Evolutionary conservation across 768 basidiomycete genomes (phyloP).

Genomic region (Pulveroboletus sp.): DNA sequence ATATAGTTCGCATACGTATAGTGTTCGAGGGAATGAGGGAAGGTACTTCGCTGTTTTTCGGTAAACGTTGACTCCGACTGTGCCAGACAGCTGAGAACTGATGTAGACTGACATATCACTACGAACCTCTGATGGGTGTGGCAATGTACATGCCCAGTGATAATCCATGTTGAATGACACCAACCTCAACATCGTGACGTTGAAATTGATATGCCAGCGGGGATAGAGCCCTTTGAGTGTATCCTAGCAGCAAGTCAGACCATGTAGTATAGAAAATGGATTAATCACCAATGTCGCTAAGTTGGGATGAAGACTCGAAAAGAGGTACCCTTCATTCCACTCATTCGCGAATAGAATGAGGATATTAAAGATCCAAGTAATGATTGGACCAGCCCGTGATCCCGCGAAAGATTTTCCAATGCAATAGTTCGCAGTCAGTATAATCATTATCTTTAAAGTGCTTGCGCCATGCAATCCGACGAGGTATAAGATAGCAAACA

Average conservation of each 20-base stretch:
- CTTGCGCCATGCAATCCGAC: slow-evolving; percentile 78
- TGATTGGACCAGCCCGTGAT: slow-evolving; percentile 43
- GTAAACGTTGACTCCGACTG: slow-evolving; percentile 34
- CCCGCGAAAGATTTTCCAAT: slow-evolving; percentile 48
- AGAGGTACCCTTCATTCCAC: slow-evolving; percentile 67
- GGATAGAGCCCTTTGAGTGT: slow-evolving; percentile 71
- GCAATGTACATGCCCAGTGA: slow-evolving; percentile 66
- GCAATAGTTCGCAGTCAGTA: slow-evolving; percentile 66
- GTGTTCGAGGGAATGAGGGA: slow-evolving; percentile 49
- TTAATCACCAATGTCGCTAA: slow-evolving; percentile 59
- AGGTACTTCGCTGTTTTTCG: slow-evolving; percentile 58
- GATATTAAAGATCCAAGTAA: slow-evolving; percentile 79
- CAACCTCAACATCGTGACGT: slow-evolving; percentile 92
- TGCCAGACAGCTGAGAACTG: slow-evolving; percentile 3
- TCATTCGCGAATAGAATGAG: slow-evolving; percentile 76
- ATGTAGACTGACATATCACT: not conserved
- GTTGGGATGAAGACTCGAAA: slow-evolving; percentile 49
- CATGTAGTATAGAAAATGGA: not conserved
- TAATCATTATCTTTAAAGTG: slow-evolving; percentile 68
- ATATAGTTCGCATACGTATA: slow-evolving; percentile 76
- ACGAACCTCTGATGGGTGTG: slow-evolving; percentile 42
- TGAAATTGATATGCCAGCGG: slow-evolving; percentile 91
- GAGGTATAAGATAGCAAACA: slow-evolving; percentile 63
- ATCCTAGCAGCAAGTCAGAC: slow-evolving; percentile 45
- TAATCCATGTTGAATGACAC: slow-evolving; percentile 93